A percentile compares a stretch with the other conserved stretches of the same genome.
These are phyloP conservation scores for Pichia californica DNA, from an alignment of 805 yeast species.

Conservation along the genomic window DNA sequence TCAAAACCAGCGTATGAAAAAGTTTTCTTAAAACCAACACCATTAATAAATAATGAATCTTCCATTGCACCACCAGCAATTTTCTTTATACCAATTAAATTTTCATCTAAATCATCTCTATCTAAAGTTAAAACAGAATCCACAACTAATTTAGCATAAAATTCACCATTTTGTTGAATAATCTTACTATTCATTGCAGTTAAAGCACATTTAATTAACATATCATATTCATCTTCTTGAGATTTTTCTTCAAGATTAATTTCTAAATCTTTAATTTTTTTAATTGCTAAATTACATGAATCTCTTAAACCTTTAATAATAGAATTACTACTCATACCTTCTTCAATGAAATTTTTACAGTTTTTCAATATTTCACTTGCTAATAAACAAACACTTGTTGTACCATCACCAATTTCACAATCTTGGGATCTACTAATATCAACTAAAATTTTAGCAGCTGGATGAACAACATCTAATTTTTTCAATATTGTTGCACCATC, in stretches of 20 bases:
- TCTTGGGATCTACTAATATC: constrained; percentile 95
- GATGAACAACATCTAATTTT: constrained; percentile 91
- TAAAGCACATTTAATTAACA: constrained; percentile 86
- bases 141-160: constrained; percentile 94
- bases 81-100: constrained; percentile 87
- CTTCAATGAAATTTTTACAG: constrained; percentile 86
- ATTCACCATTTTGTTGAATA: constrained; percentile 78
- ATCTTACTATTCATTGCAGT: constrained; percentile 97
- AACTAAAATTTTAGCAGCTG: constrained; percentile 94
- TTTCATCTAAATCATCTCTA: constrained; percentile 78
- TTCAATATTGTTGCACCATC: constrained; percentile 97
- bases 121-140: constrained; percentile 89
- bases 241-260: constrained; percentile 51
- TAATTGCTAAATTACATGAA: constrained; percentile 74
- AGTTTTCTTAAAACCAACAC: constrained; percentile 96
- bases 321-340: constrained; percentile 88
- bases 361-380: constrained; percentile 95
- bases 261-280: constrained; percentile 65
- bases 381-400: constrained; percentile 88
- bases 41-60: constrained; percentile 81
- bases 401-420: constrained; percentile 98
- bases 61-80: constrained; percentile 96
- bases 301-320: constrained; percentile 82
- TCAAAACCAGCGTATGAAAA: constrained; percentile 98
- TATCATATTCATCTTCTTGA: constrained; percentile 54